A percentile compares a stretch with the other conserved stretches of the same genome.
Evolutionary conservation across 73 alveolate genomes (phyloP).

Genomic region (Symbiodinium pilosum): DNA sequence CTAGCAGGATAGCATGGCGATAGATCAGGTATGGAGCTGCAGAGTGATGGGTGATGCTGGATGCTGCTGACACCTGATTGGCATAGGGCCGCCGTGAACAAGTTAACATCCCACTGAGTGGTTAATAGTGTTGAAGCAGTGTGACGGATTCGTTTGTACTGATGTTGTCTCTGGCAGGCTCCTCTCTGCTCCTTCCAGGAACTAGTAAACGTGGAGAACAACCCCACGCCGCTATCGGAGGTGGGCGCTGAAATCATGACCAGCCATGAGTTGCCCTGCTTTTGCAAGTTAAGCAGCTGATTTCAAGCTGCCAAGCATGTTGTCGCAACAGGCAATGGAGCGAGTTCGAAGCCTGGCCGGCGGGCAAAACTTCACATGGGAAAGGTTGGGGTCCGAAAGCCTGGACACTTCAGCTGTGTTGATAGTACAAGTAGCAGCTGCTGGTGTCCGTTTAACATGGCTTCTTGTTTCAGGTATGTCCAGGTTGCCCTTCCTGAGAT

Average conservation of each 20-base stretch:
- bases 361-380: constrained; percentile 82
- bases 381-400: constrained; percentile 21
- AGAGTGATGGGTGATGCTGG: too few relatives aligned
- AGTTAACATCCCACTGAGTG: too few relatives aligned
- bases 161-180: constrained; percentile 1
- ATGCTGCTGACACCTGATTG: too few relatives aligned
- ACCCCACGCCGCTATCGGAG: constrained; percentile 32
- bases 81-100: too few relatives aligned
- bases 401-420: background rate
- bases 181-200: constrained; percentile 82
- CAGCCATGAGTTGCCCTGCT: too few relatives aligned
- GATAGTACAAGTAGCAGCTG: background rate
- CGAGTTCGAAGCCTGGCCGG: constrained; percentile 67
- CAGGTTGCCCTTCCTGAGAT: too few relatives aligned
- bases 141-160: too few relatives aligned
- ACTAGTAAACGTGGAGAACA: constrained; percentile 64
- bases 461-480: background rate
- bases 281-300: too few relatives aligned
- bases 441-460: background rate
- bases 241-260: background rate
- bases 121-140: too few relatives aligned
- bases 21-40: too few relatives aligned
- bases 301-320: background rate
- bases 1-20: too few relatives aligned
- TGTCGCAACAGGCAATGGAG: constrained; percentile 24